Base-by-base conservation (phyloP, 2,329 filamentous ascomycete species). In the Trichoderma hamatum region DNA sequence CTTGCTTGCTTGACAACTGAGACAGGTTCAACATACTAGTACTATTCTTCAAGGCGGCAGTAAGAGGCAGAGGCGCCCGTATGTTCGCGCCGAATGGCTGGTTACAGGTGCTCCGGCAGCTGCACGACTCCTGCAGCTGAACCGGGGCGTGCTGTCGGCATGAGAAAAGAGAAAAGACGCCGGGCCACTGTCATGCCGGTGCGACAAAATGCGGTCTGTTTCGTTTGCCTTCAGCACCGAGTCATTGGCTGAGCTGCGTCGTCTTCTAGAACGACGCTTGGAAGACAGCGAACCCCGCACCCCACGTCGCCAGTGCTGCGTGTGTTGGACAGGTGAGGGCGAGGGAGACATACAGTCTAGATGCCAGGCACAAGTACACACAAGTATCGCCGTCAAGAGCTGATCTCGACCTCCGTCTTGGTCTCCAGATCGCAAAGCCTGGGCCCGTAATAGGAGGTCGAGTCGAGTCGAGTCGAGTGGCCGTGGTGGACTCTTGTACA, bases 281-380 rank as follows among this genome's bases (percentile, higher is more conserved):
- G 54, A 69, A 54, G 43, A 54, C 54, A 26, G 60, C n/a, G 51
- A 60, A 69, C 67, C 67, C 67, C 67, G 67, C 67, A 69, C 67
- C 59, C 67, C 67, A 65, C 67, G 67, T 60, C 67, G 60, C 54
- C 51, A 46, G 14, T 34, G 49, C 5, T 52, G 46, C 52, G 26
- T 58, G 49, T 34, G 39, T 36, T 59, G 21, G 46, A 54, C 43
- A 28, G 49, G 34, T 28, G 49, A 55, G 39, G 61, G 30, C 30
- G 30, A 49, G 43, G 43, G n/a, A 21, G 46, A 51, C 28, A 34
- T 11, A 13, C 36, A 43, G 39, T 43, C 36, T 19, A 19, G 19
- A 43, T 19, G 39, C 39, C 39, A 43, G 39, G 39, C 16, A 43
- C 39, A 43, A 7, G 39, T 11, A 49, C 43, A 9, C 32, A 36